A percentile compares a stretch with the other conserved stretches of the same genome.
Conservation (phyloP, 2,329 filamentous ascomycete species). For the Periconia macrospinosa region DNA sequence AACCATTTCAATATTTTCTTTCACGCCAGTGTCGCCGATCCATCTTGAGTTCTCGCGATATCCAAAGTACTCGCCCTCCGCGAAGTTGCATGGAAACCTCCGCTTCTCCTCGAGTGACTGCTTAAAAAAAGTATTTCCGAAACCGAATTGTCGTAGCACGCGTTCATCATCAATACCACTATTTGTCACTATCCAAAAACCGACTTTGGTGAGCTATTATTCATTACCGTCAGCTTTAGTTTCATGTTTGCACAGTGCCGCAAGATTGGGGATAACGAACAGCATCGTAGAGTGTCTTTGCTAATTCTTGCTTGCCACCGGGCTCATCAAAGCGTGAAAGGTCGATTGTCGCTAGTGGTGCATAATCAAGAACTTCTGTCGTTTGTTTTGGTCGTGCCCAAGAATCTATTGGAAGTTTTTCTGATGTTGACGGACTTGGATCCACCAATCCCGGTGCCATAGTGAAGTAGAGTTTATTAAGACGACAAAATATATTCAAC, state of each 20-base stretch:
- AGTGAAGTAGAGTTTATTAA: background rate
- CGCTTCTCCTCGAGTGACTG: slow-evolving; percentile 5
- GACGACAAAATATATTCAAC: background rate
- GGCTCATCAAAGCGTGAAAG: slow-evolving; percentile 16
- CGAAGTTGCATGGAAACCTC: slow-evolving; percentile 7
- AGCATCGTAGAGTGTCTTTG: slow-evolving; percentile 17
- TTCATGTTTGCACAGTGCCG: background rate
- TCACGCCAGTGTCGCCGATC: slow-evolving; percentile 42
- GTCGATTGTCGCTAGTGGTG: slow-evolving; percentile 18
- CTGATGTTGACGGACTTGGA: slow-evolving; percentile 2
- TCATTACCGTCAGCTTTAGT: background rate
- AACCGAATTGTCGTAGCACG: slow-evolving; percentile 5
- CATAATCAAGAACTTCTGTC: slow-evolving; percentile 23
- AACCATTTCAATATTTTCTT: slow-evolving; percentile 43
- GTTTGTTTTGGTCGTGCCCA: slow-evolving; percentile 23
- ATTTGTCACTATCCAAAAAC: slow-evolving; percentile 13
- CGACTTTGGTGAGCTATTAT: slow-evolving; percentile 6
- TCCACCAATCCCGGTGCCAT: slow-evolving; percentile 21
- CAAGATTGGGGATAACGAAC: background rate
- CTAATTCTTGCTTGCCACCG: slow-evolving; percentile 17
- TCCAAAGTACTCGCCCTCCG: slow-evolving; percentile 8
- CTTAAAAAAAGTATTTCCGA: slow-evolving; percentile 7
- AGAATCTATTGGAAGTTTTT: slow-evolving; percentile 14
- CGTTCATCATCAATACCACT: slow-evolving; percentile 15
- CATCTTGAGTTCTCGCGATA: slow-evolving; percentile 23